phyloP scores from a whole-genome alignment of 2,329 filamentous ascomycete species.

The Stenocarpella maydis region DNA sequence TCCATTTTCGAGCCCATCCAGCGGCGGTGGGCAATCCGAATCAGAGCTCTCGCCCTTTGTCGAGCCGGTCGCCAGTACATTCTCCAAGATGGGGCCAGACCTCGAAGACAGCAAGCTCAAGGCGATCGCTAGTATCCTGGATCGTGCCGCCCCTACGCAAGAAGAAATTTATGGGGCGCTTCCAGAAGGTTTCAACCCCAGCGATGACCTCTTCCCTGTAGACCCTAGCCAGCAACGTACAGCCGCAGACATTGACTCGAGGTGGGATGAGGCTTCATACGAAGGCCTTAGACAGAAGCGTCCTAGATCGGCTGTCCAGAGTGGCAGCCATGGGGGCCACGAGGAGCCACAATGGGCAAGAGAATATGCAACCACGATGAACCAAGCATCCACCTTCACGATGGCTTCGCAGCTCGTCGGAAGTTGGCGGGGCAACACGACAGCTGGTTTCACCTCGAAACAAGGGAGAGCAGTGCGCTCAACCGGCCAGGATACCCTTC shows the following conservation, averaged over 20 bases:
- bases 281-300: conserved; percentile 42
- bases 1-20: conserved; percentile 72
- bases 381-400: conserved; percentile 65
- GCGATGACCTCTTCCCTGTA: conserved; percentile 74
- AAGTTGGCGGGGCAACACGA: conserved; percentile 53
- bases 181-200: conserved; percentile 61
- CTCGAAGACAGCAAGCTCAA: conserved; percentile 70
- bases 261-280: conserved; percentile 47
- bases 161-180: conserved; percentile 61
- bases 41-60: conserved; percentile 79
- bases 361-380: conserved; percentile 69
- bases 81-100: conserved; percentile 72
- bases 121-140: conserved; percentile 75
- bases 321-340: conserved; percentile 39
- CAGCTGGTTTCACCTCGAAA: conserved; percentile 38
- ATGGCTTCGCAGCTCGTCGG: conserved; percentile 67
- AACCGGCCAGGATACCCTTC: conserved; percentile 29
- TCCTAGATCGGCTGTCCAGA: conserved; percentile 42
- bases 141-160: conserved; percentile 66
- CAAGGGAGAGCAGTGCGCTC: conserved; percentile 40
- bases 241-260: not conserved
- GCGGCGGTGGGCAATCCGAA: conserved; percentile 55
- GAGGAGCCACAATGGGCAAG: conserved; percentile 50
- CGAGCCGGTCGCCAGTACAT: conserved; percentile 57
- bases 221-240: conserved; percentile 56